Evolutionary conservation across 1,284 basidiomycete genomes (phyloP).

Genomic region (Apiotrichum domesticum): DNA sequence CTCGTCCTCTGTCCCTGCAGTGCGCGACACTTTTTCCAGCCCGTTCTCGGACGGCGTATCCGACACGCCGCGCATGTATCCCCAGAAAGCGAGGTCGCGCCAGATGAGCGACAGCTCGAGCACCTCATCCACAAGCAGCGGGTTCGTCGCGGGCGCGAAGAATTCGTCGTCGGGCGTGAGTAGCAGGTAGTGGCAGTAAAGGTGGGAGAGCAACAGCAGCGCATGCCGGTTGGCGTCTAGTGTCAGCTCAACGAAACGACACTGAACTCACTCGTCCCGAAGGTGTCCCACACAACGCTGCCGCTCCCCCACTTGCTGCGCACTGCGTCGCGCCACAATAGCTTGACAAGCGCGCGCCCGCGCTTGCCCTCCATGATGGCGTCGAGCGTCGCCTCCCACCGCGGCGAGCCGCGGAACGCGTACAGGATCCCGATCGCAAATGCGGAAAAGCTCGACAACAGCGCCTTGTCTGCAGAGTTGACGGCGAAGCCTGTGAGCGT

Average conservation of each 20-base stretch:
- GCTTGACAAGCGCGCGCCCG: slow-evolving; percentile 55
- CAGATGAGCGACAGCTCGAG: slow-evolving; percentile 42
- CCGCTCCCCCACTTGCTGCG: slow-evolving; percentile 50
- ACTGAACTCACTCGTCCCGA: slow-evolving; percentile 42
- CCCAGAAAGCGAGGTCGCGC: slow-evolving; percentile 45
- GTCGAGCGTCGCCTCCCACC: slow-evolving; percentile 52
- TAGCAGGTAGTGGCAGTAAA: slow-evolving; percentile 78
- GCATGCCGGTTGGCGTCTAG: slow-evolving; percentile 54
- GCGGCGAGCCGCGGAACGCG: slow-evolving; percentile 54
- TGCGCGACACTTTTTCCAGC: slow-evolving; percentile 50
- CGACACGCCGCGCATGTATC: slow-evolving; percentile 44
- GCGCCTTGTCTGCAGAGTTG: slow-evolving; percentile 11
- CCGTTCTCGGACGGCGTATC: slow-evolving; percentile 61
- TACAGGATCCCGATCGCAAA: slow-evolving; percentile 44
- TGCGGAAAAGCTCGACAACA: slow-evolving; percentile 26
- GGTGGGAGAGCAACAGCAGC: slow-evolving; percentile 70
- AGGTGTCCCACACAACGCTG: slow-evolving; percentile 50
- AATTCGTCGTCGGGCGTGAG: slow-evolving; percentile 98
- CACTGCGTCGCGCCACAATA: slow-evolving; percentile 67
- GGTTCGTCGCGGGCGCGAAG: slow-evolving; percentile 57
- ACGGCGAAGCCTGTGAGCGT: slow-evolving; percentile 2
- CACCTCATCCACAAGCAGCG: slow-evolving; percentile 78
- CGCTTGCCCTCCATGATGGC: slow-evolving; percentile 39
- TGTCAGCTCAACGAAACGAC: slow-evolving; percentile 19
- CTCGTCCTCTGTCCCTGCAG: slow-evolving; percentile 56